Evolutionary conservation across 495 filamentous ascomycete species (phyloP).

Genomic region (Annulohypoxylon nitens): DNA sequence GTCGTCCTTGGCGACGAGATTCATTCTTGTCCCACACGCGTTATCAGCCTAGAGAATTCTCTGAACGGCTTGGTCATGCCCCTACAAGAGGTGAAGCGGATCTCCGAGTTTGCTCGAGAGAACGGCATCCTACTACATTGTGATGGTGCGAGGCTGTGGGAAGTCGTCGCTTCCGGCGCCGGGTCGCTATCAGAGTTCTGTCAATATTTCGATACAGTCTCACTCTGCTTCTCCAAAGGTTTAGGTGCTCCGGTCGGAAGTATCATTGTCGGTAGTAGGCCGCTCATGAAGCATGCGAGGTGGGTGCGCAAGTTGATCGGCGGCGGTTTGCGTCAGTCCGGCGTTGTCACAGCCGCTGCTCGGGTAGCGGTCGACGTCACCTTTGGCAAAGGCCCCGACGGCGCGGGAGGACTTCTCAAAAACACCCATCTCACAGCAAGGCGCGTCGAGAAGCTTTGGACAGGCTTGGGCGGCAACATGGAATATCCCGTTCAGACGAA

Average conservation of each 20-base stretch:
- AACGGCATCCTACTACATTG: slow-evolving; percentile 77
- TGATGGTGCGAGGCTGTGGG: slow-evolving; percentile 86
- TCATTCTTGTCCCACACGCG: slow-evolving; percentile 74
- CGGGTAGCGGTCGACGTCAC: slow-evolving; percentile 72
- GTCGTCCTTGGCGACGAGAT: slow-evolving; percentile 58
- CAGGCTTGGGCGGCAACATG: slow-evolving; percentile 67
- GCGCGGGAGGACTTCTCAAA: slow-evolving; percentile 71
- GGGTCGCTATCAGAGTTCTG: slow-evolving; percentile 74
- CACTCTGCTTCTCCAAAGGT: slow-evolving; percentile 85
- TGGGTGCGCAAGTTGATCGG: slow-evolving; percentile 86
- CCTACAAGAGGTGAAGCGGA: slow-evolving; percentile 70
- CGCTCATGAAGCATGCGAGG: slow-evolving; percentile 73
- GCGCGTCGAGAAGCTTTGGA: slow-evolving; percentile 72
- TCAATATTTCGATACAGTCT: slow-evolving; percentile 77
- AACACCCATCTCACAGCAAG: slow-evolving; percentile 73
- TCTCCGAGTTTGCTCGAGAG: slow-evolving; percentile 74
- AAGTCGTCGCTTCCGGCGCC: slow-evolving; percentile 70
- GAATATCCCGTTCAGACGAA: slow-evolving; percentile 78
- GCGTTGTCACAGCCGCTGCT: slow-evolving; percentile 71
- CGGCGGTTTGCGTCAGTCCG: slow-evolving; percentile 79
- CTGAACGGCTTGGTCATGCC: slow-evolving; percentile 81
- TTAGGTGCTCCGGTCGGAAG: slow-evolving; percentile 85
- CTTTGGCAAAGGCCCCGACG: slow-evolving; percentile 69
- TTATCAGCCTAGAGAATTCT: slow-evolving; percentile 86
- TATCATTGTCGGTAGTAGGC: slow-evolving; percentile 73